Base-by-base conservation (phyloP, 176 grass and related monocot genomes). In the Metroxylon sagu region DNA sequence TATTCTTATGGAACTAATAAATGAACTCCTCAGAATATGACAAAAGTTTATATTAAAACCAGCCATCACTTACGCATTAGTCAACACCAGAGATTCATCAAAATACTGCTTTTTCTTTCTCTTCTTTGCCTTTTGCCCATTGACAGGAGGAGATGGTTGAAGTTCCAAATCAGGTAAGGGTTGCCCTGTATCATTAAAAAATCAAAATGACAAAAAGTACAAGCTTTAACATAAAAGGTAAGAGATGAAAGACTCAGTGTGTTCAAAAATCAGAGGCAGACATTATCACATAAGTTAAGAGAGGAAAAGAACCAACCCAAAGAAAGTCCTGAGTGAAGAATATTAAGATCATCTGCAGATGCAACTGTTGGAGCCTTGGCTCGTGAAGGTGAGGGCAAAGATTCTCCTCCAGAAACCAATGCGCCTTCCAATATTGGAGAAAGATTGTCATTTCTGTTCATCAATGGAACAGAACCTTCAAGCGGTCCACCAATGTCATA, bases 21-120 rank as follows among this genome's bases (percentile, higher is more conserved):
- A 43, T 12, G 10, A 43, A 43, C 5, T 35, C 6, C 35, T 43
- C 35, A 43, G 8, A 43, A 43, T 39, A 39, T 43, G 8, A 43
- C 35, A 43, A 1, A 43, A 43, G 7, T 12, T 14, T 43, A 12
- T 43, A 14, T 43, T 12, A 43, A 14, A 43, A 43, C 52, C 10
- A 30, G 16, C 64, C 18, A 60, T 56, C 67, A 85, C 84, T 76
- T 77, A 95, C 89, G 8, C 69, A 61, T 98, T 98, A 51, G 81
- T 69, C 27, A 83, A 64, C n/a, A 92, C 84, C 54, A 81, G 50
- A 54, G 61, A 4, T 0, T 31, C 2, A 52, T 98, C 87, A 78
- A 61, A 77, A 48, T 71, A 77, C 68, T 78, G 79, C 3, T 26
- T 59, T 71, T 60, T 82, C 62, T 60, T 77, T 67, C 50, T 76